These are phyloP conservation scores for Linum trigynum DNA, from an alignment of 345 rosid species.

Conservation along the genomic window DNA sequence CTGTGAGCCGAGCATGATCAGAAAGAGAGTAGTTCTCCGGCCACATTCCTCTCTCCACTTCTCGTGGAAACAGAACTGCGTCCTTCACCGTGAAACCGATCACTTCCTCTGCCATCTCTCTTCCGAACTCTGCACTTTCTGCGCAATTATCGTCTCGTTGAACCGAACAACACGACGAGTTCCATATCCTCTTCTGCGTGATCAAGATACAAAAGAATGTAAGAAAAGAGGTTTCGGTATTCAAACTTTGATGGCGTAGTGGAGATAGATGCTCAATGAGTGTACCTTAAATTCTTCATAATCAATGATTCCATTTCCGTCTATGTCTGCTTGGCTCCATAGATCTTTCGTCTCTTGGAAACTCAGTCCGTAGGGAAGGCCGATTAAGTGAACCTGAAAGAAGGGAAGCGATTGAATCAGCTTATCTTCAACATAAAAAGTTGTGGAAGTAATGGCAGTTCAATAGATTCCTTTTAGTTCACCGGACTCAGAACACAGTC, in stretches of 20 bases:
- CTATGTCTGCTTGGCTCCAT: slow-evolving; percentile 79
- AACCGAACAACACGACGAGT: slow-evolving; percentile 37
- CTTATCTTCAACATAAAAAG: background rate
- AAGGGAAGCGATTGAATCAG: slow-evolving; percentile 7
- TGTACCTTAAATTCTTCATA: slow-evolving; percentile 80
- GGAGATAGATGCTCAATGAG: slow-evolving; percentile 5
- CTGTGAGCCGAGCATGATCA: slow-evolving; percentile 85
- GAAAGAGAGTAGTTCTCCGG: slow-evolving; percentile 79
- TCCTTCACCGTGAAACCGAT: slow-evolving; percentile 64
- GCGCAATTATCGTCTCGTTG: slow-evolving; percentile 28
- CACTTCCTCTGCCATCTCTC: slow-evolving; percentile 43
- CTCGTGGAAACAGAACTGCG: slow-evolving; percentile 73
- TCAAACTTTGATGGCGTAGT: background rate
- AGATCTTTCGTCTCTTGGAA: slow-evolving; percentile 64
- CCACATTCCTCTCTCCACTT: slow-evolving; percentile 88
- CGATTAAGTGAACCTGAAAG: slow-evolving; percentile 64
- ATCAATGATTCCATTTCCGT: slow-evolving; percentile 63
- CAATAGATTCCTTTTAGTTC: background rate
- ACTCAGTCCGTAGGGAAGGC: slow-evolving; percentile 59
- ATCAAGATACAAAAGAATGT: slow-evolving; percentile 1
- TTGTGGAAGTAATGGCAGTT: too few relatives aligned
- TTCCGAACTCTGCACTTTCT: slow-evolving; percentile 19
- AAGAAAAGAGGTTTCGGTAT: background rate
- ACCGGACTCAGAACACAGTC: too few relatives aligned
- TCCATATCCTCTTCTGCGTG: slow-evolving; percentile 79